These are phyloP conservation scores for Saussurea involucrata DNA, from an alignment of 129 eudicot genomes.

Conservation along the genomic window DNA sequence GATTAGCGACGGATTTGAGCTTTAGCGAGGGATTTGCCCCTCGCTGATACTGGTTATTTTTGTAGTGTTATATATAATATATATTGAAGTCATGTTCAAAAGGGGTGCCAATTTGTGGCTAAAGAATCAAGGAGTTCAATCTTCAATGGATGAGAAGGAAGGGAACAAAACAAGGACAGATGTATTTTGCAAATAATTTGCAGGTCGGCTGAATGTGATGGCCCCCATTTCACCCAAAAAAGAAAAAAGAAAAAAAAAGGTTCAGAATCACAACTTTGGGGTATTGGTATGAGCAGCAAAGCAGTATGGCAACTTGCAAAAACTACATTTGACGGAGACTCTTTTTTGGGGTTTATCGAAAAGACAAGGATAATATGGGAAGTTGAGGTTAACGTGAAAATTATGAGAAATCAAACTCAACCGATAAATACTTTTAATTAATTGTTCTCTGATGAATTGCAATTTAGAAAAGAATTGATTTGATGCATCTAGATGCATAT, in stretches of 20 bases:
- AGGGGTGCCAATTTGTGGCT: not conserved
- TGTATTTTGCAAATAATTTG: conserved; percentile 19
- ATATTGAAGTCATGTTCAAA: conserved; percentile 8
- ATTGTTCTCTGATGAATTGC: no score
- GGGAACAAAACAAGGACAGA: conserved; percentile 12
- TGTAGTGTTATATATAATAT: no score
- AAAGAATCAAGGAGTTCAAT: not conserved
- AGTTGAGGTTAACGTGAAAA: no score
- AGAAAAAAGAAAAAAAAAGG: not conserved
- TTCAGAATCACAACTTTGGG: conserved; percentile 12
- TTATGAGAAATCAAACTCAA: no score
- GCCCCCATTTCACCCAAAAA: not conserved
- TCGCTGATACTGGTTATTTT: no score
- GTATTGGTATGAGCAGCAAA: conserved; percentile 1
- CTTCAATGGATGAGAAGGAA: conserved; percentile 16
- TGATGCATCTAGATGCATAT: no score
- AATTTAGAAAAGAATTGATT: no score
- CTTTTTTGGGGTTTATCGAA: not conserved
- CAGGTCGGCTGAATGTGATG: conserved; percentile 2
- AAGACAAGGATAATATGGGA: no score
- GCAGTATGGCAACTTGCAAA: conserved; percentile 26
- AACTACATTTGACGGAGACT: conserved; percentile 11
- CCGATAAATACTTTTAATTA: no score
- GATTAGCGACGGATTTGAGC: no score
- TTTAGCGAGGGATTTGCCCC: no score